These are phyloP conservation scores for Aurantiochytrium sp. DNA, from an alignment of 108 stramenopile species.

Conservation along the genomic window DNA sequence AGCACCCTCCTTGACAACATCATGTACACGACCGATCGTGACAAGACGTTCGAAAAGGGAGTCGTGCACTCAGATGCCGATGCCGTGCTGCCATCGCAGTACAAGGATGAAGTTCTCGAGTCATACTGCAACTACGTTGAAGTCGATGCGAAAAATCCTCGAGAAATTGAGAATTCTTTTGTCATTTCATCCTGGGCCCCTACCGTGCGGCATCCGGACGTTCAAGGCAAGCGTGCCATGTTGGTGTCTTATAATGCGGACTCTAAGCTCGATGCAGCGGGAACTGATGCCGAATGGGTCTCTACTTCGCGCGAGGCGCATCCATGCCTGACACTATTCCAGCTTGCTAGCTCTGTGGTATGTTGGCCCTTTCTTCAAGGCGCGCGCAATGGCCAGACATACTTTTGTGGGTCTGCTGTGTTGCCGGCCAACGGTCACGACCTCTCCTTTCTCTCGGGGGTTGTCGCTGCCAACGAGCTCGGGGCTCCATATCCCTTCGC, in stretches of 20 bases:
- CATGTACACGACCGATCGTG: conserved; percentile 2
- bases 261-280: background rate
- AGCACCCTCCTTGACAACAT: background rate
- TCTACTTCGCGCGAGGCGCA: conserved; percentile 5
- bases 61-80: conserved; percentile 13
- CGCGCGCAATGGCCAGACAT: background rate
- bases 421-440: background rate
- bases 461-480: background rate
- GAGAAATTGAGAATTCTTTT: background rate
- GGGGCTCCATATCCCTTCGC: background rate
- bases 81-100: background rate
- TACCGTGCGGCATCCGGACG: background rate
- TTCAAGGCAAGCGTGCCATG: conserved; percentile 1
- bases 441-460: background rate
- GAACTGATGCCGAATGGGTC: background rate
- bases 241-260: background rate
- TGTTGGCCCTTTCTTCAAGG: background rate
- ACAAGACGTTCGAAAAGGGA: conserved; percentile 12
- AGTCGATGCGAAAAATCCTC: background rate
- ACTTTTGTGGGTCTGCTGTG: background rate
- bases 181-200: conserved; percentile 11
- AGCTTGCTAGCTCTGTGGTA: background rate
- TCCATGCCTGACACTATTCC: background rate
- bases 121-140: conserved; percentile 1
- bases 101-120: background rate